phyloP scores from a whole-genome alignment of 306 rosid genomes.

The Quercus dentata region DNA sequence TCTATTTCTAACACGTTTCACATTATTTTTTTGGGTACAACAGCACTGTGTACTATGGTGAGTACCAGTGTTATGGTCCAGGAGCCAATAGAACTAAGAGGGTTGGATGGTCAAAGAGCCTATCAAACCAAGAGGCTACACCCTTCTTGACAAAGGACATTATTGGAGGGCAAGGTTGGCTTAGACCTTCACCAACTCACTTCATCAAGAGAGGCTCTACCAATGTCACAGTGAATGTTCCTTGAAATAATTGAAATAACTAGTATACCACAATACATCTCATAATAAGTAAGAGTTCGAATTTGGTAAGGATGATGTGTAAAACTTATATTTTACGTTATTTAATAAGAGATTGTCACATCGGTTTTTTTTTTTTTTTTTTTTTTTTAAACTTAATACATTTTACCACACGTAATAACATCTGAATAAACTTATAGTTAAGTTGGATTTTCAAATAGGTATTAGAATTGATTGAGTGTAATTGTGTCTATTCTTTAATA shows the following conservation, averaged over 20 bases:
- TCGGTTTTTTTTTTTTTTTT: too few species aligned
- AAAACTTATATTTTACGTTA: too few species aligned
- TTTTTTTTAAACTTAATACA: too few species aligned
- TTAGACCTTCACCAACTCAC: conserved; percentile 23
- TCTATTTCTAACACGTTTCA: background rate
- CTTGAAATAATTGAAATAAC: background rate
- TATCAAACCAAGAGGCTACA: conserved; percentile 31
- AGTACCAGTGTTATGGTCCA: conserved; percentile 41
- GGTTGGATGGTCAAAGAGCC: conserved; percentile 40
- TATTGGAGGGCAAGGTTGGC: conserved; percentile 37
- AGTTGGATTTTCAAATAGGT: too few species aligned
- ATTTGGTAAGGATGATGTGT: too few species aligned
- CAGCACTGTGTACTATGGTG: conserved; percentile 45
- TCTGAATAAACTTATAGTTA: too few species aligned
- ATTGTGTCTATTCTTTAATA: too few species aligned
- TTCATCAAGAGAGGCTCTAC: conserved; percentile 31
- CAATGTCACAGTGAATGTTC: background rate
- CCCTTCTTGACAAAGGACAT: conserved; percentile 39
- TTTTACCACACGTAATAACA: too few species aligned
- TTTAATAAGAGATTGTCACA: too few species aligned
- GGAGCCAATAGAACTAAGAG: conserved; percentile 38
- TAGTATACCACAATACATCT: background rate
- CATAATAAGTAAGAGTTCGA: background rate
- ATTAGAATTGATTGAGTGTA: too few species aligned
- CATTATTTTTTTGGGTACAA: background rate